Evolutionary conservation across 169 alveolate species (phyloP).

Genomic region (Perkinsus chesapeaki): DNA sequence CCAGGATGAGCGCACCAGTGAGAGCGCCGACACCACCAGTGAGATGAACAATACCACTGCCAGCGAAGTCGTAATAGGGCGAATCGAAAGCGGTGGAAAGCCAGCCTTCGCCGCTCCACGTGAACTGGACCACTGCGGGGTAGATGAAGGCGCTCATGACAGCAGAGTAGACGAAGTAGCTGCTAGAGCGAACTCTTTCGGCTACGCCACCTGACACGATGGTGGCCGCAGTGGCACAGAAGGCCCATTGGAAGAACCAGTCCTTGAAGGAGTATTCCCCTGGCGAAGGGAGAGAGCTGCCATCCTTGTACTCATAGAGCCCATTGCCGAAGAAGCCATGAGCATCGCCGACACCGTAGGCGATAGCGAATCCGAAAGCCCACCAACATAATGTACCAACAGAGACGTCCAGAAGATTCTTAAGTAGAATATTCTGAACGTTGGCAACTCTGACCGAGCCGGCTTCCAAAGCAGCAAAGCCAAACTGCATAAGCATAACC

Average conservation of each 20-base stretch:
- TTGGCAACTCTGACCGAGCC: neutral
- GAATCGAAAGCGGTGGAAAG: slow-evolving; percentile 3
- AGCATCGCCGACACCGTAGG: neutral
- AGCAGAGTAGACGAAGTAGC: slow-evolving; percentile 7
- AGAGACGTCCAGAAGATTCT: neutral
- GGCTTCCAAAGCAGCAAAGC: neutral
- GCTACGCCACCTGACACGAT: slow-evolving; percentile 30
- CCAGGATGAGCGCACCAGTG: slow-evolving; percentile 5
- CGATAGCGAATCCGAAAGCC: neutral
- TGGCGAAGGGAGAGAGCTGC: neutral
- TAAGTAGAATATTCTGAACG: neutral
- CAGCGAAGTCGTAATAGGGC: slow-evolving; percentile 18
- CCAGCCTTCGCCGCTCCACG: slow-evolving; percentile 22
- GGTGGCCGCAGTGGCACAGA: slow-evolving; percentile 19
- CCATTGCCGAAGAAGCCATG: neutral
- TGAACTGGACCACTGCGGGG: slow-evolving; percentile 13
- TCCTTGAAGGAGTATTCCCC: neutral
- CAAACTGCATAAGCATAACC: slow-evolving; percentile 5
- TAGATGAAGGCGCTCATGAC: slow-evolving; percentile 7
- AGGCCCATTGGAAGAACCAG: slow-evolving; percentile 24
- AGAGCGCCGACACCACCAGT: slow-evolving; percentile 15
- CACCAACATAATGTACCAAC: neutral
- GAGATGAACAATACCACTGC: slow-evolving; percentile 12
- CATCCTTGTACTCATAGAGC: neutral
- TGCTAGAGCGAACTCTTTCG: slow-evolving; percentile 17